Conservation (phyloP, 208 protist genomes). For the Trypanosoma melophagium region DNA sequence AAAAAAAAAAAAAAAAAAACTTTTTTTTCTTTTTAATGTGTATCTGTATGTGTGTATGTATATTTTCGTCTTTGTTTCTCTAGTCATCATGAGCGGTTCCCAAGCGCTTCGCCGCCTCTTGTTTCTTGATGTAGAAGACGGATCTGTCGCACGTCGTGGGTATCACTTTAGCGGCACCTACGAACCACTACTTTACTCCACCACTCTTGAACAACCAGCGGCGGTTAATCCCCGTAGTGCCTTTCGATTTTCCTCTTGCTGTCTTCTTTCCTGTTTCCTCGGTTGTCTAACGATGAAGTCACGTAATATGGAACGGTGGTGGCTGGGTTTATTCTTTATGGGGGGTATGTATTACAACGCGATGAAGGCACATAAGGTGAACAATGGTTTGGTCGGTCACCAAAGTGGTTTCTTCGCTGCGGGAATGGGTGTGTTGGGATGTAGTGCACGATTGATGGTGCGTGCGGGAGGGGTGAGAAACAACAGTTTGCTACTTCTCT, state of each 20-base stretch:
- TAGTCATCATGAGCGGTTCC: constrained; percentile 64
- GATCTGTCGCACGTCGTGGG: constrained; percentile 47
- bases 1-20: no score
- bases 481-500: constrained; percentile 38
- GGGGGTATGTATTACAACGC: constrained; percentile 75
- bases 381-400: constrained; percentile 82
- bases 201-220: constrained; percentile 48
- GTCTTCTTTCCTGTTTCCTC: constrained; percentile 48
- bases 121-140: constrained; percentile 48
- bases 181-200: constrained; percentile 44
- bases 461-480: constrained; percentile 33
- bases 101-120: constrained; percentile 73
- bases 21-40: no score
- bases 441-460: constrained; percentile 47
- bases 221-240: constrained; percentile 58
- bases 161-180: constrained; percentile 75
- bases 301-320: constrained; percentile 81
- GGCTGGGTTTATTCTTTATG: constrained; percentile 80
- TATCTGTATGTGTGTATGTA: constrained; percentile 18
- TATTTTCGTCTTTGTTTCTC: no score
- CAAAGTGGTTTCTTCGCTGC: constrained; percentile 84
- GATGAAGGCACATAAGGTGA: constrained; percentile 84
- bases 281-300: constrained; percentile 78
- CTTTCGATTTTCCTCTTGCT: constrained; percentile 42
- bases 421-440: constrained; percentile 73